Evolutionary conservation across 768 basidiomycete species (phyloP), one percentile per base, ranked within the genome.

Genomic region (Amyloporia xantha): DNA sequence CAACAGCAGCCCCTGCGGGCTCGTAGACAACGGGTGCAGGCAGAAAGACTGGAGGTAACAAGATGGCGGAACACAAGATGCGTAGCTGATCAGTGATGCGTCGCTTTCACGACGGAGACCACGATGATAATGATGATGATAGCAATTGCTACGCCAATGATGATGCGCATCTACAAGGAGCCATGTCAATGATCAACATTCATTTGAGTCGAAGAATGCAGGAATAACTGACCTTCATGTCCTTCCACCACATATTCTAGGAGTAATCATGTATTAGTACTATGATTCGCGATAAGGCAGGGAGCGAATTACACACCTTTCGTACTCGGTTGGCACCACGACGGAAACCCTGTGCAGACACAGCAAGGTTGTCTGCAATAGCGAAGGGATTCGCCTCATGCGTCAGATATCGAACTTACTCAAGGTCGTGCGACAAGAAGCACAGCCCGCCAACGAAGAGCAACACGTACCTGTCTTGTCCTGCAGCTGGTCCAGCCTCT

Each of bases 271-370:
- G 36, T 26, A 41, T n/a, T 27, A 35, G 33, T 10, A 35, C 33
- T 10, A 35, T 35, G n/a, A 35, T 35, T n/a, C n/a, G 9, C 33
- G n/a, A 35, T 9, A n/a, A n/a, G 41, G 41, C 20, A 24, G 7
- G 39, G 41, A 6, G 25, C 13, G 20, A 9, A 9, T 37, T 5
- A 74, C 81, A 57, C 62, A 93, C 91, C 81, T 98, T 99, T 66
- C 96, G 84, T 46, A 99, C 96, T 52, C 91, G 78, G 72, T 97
- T 97, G 45, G 96, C 96, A 56, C 96, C 94, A 55, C 92, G 79
- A 54, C 93, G 84, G 82, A 99, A 99, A 23, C 93, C 92, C 72
- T 99, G 95, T n/a, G 96, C 96, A 21, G 93, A 96, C 36, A 95
- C 90, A 25, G 96, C 95, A 48, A 99, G 80, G 64, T 86, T 96